Conservation (phyloP, 805 yeast genomes). For the Candida koratica region DNA sequence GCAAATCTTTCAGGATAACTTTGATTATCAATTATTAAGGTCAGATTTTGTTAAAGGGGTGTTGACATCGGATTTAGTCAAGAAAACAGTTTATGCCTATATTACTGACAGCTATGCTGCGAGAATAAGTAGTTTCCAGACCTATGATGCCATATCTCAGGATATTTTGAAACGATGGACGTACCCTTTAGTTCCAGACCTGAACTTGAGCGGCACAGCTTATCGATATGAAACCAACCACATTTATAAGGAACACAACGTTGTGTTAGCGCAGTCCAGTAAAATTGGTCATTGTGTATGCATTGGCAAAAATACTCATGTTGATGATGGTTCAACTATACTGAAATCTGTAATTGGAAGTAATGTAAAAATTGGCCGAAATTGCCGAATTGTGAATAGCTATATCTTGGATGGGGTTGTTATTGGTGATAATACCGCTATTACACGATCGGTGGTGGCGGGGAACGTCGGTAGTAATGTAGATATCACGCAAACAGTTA, state of each 20-base stretch:
- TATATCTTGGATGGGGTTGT: constrained; percentile 83
- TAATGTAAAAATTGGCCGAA: constrained; percentile 76
- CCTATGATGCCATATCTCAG: constrained; percentile 86
- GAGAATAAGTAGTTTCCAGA: constrained; percentile 91
- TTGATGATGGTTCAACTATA: constrained; percentile 71
- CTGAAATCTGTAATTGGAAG: constrained; percentile 79
- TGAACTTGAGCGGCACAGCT: constrained; percentile 69
- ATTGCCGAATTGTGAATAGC: constrained; percentile 66
- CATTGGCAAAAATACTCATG: constrained; percentile 70
- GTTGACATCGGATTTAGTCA: constrained; percentile 81
- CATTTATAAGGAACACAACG: constrained; percentile 82
- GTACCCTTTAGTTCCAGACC: constrained; percentile 86
- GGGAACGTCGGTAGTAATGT: constrained; percentile 52
- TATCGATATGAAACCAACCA: constrained; percentile 81
- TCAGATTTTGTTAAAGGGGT: constrained; percentile 89
- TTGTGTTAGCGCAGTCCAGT: constrained; percentile 92
- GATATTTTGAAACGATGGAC: constrained; percentile 90
- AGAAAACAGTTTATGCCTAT: constrained; percentile 87
- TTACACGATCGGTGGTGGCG: constrained; percentile 71
- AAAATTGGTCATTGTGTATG: constrained; percentile 75
- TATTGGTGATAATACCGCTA: constrained; percentile 59
- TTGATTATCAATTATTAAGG: constrained; percentile 86
- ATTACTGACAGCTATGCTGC: constrained; percentile 80
- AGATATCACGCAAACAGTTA: constrained; percentile 56
- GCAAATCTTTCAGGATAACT: constrained; percentile 91